phyloP scores from a whole-genome alignment of 257 asterid genomes.

The Solanum dulcamara region DNA sequence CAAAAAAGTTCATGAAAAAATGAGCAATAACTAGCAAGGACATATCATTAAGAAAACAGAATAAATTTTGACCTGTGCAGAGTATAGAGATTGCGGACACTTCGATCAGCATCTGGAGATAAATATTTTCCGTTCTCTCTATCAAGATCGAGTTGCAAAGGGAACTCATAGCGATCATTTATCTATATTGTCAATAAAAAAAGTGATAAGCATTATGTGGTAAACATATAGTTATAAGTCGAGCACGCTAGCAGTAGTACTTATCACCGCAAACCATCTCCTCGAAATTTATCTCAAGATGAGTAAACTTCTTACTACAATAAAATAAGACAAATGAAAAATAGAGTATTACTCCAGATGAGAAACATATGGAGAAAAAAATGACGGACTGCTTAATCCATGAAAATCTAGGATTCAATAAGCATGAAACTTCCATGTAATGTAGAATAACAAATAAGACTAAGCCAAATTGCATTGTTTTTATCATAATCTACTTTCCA shows the following conservation, averaged over 20 bases:
- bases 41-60: conserved; percentile 4
- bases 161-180: conserved; percentile 91
- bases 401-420: neutral
- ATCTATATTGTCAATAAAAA: conserved; percentile 35
- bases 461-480: neutral
- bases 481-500: neutral
- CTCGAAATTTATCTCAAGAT: neutral
- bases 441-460: neutral
- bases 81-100: conserved; percentile 70
- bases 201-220: neutral
- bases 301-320: neutral
- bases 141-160: conserved; percentile 88
- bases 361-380: neutral
- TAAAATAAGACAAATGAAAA: neutral
- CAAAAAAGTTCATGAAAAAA: neutral
- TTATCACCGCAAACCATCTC: neutral
- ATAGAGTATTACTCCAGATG: neutral
- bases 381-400: neutral
- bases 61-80: conserved; percentile 62
- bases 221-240: neutral
- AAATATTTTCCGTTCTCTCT: conserved; percentile 74
- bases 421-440: neutral
- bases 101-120: conserved; percentile 75
- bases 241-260: neutral
- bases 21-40: neutral